Conservation (phyloP, 768 basidiomycete species). For the Melanogaster broomeanus region DNA sequence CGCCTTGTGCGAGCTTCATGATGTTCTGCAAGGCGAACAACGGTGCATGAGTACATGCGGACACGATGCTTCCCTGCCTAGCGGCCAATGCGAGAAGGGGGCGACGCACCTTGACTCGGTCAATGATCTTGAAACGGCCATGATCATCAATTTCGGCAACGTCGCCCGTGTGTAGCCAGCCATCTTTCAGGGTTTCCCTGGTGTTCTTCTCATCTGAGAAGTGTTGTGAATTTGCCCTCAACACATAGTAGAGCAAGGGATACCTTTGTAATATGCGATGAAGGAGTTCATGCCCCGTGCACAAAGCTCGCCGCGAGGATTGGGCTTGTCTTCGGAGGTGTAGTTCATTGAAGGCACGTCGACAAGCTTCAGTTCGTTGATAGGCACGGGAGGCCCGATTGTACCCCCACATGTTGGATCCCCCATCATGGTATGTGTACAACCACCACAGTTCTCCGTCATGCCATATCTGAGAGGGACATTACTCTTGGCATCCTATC, state of each 20-base stretch:
- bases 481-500: neutral
- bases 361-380: slow-evolving; percentile 82
- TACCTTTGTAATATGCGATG: slow-evolving; percentile 76
- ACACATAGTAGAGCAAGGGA: slow-evolving; percentile 63
- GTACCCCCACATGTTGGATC: slow-evolving; percentile 74
- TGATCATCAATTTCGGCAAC: slow-evolving; percentile 77
- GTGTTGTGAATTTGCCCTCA: slow-evolving; percentile 2
- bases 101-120: slow-evolving; percentile 85
- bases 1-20: slow-evolving; percentile 97
- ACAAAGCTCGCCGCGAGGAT: slow-evolving; percentile 88
- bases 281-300: slow-evolving; percentile 68
- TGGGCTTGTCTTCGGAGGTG: slow-evolving; percentile 80
- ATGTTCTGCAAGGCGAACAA: slow-evolving; percentile 65
- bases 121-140: slow-evolving; percentile 89
- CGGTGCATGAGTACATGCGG: neutral
- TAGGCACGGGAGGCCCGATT: slow-evolving; percentile 76
- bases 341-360: slow-evolving; percentile 93
- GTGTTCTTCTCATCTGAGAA: slow-evolving; percentile 80
- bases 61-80: neutral
- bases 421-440: slow-evolving; percentile 51
- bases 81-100: too few species aligned
- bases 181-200: slow-evolving; percentile 73
- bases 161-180: slow-evolving; percentile 93
- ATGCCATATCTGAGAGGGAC: slow-evolving; percentile 65
- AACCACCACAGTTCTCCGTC: slow-evolving; percentile 82